Evolutionary conservation across 2,329 filamentous ascomycete genomes (phyloP), one percentile per base, ranked within the genome.

Genomic region (Didymella segeticola): DNA sequence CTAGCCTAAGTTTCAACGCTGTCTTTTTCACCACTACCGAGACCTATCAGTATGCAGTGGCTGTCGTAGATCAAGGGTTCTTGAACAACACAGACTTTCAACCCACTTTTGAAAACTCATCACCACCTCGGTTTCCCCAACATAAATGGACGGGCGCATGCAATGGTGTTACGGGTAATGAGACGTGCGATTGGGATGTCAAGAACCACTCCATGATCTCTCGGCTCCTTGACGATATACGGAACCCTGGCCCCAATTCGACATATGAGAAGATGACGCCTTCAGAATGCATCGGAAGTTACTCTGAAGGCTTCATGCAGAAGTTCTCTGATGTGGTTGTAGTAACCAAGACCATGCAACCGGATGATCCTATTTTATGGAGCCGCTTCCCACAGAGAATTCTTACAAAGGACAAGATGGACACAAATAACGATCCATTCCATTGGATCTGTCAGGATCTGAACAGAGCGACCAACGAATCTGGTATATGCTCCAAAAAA

Each of bases 1-100:
- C 2, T 2, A 25, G 12, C 3, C 7, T 5, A 11, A 62, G 60
- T 2, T 62, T 58, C 42, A 62, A 62, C 12, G 56, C 60, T 4
- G 57, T 62, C 3, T 62, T 62, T 31, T 62, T 60, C 22, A 56
- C 54, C 10, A 58, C 57, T 5, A 62, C 47, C 2, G 54, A 62
- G 37, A 45, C 52, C 1, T 60, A 62, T 22, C 60, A 62, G n/a
- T 62, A 62, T 23, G 57, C 60, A 12, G 53, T 62, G 11, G 60
- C 60, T 5, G 54, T 59, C 10, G 43, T 62, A 17, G 47, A 53
- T 6, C 27, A 53, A 14, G 42, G 33, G 10, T 58, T 53, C 12
- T 25, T 55, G 2, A 30, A 30, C 1, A 58, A 58, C 8, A 50
- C 46, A 9, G 39, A 30, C 3, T 62, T 56, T 23, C 51, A 47